Conservation (phyloP, 192 early-diverging fungal species). For the Diversispora epigaea region DNA sequence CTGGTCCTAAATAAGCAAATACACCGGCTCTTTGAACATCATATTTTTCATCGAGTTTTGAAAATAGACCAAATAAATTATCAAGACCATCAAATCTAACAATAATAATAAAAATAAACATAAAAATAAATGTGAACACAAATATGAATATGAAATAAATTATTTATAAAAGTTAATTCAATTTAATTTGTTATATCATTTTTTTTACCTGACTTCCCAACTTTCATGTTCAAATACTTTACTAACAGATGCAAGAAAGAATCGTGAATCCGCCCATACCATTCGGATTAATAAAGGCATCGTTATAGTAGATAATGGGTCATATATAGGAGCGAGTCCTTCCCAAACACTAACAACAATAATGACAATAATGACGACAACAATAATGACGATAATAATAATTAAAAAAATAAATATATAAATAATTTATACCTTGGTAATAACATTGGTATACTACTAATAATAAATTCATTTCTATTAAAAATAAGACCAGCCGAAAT, state of each 20-base stretch:
- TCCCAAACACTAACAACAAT: conserved; percentile 50
- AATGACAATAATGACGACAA: not conserved
- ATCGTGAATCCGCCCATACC: conserved; percentile 36
- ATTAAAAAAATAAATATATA: not conserved
- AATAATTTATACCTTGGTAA: conserved; percentile 45
- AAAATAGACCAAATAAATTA: conserved; percentile 55
- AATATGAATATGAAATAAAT: not conserved
- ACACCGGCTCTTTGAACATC: conserved; percentile 38
- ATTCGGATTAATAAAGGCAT: conserved; percentile 50
- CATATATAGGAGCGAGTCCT: conserved; percentile 45
- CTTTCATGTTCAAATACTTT: conserved; percentile 46
- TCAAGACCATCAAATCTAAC: conserved; percentile 52
- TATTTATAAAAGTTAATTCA: conserved; percentile 3
- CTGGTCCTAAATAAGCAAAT: conserved; percentile 49
- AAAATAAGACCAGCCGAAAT: conserved; percentile 43
- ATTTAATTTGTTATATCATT: not conserved
- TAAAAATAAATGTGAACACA: not conserved
- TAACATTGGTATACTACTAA: conserved; percentile 46
- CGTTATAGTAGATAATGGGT: conserved; percentile 43
- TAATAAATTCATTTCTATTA: conserved; percentile 49
- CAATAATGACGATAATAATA: not conserved
- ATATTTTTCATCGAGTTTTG: conserved; percentile 54
- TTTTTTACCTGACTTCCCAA: conserved; percentile 52
- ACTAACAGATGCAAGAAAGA: conserved; percentile 48
- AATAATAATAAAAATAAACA: not conserved